Conservation (phyloP, 2,329 filamentous ascomycete species). For the Pseudohalonectria lignicola region DNA sequence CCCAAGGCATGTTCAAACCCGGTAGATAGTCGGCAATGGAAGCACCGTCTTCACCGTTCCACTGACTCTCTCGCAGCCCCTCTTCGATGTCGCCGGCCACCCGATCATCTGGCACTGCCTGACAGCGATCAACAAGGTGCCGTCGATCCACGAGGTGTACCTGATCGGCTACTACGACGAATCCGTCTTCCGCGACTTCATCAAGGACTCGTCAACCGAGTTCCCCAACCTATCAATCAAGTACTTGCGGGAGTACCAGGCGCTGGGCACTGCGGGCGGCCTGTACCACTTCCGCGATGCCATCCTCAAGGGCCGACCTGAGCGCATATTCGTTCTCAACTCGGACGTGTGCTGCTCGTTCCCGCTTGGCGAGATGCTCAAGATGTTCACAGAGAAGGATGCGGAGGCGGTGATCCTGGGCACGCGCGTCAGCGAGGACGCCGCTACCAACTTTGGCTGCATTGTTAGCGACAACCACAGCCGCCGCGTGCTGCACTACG, state of each 20-base stretch:
- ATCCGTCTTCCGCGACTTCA: constrained; percentile 92
- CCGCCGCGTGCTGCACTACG: constrained; percentile 93
- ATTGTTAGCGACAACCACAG: constrained; percentile 92
- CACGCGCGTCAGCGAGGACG: constrained; percentile 81
- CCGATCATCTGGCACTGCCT: constrained; percentile 98
- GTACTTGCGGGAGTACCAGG: constrained; percentile 96
- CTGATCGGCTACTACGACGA: constrained; percentile 99
- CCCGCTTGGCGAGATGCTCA: constrained; percentile 90
- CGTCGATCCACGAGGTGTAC: constrained; percentile 88
- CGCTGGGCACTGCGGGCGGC: constrained; percentile 87
- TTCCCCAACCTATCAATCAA: constrained; percentile 85
- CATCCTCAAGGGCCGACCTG: constrained; percentile 89
- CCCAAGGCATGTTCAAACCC: too few relatives aligned
- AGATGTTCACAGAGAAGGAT: constrained; percentile 86
- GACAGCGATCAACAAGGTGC: constrained; percentile 79
- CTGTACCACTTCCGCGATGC: constrained; percentile 99
- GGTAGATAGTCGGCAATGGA: neutral
- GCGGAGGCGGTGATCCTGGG: constrained; percentile 95
- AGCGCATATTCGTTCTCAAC: constrained; percentile 94
- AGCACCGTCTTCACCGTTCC: neutral
- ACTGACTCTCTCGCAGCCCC: constrained; percentile 46
- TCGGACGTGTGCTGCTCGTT: constrained; percentile 99
- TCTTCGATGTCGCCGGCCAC: constrained; percentile 97
- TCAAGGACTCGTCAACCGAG: constrained; percentile 76
- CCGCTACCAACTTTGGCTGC: constrained; percentile 93